phyloP scores from a whole-genome alignment of 768 basidiomycete genomes.

The Leccinum incarnatum region DNA sequence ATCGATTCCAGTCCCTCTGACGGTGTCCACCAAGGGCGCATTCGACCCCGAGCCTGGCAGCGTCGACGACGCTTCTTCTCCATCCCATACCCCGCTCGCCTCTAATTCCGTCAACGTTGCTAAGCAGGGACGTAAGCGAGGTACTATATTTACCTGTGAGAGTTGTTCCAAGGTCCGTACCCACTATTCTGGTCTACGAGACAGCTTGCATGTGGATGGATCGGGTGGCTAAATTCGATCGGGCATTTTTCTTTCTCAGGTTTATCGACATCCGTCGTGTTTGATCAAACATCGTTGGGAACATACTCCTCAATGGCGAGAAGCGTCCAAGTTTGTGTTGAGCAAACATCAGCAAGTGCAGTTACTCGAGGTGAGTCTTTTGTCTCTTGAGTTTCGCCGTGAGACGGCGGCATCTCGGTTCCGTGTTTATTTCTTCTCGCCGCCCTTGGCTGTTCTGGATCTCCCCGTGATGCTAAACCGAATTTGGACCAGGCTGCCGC shows the following conservation, averaged over 20 bases:
- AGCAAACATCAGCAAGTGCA: conserved; percentile 98
- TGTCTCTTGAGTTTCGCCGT: not conserved
- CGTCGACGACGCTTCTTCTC: conserved; percentile 17
- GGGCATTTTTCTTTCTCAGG: conserved; percentile 38
- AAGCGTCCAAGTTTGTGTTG: conserved; percentile 84
- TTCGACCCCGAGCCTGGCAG: conserved; percentile 8
- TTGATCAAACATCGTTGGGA: conserved; percentile 99
- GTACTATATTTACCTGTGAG: conserved; percentile 87
- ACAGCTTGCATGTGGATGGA: conserved; percentile 3
- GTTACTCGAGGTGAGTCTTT: conserved; percentile 69
- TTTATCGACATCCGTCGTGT: conserved; percentile 91
- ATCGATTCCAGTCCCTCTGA: conserved; percentile 8
- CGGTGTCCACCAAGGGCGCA: not conserved
- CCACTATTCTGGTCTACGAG: conserved; percentile 1
- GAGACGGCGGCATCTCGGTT: not conserved
- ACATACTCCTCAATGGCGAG: conserved; percentile 94
- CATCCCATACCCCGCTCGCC: conserved; percentile 2
- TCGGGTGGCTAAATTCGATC: conserved; percentile 4
- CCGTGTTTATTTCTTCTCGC: not conserved
- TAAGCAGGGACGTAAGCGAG: conserved; percentile 68
- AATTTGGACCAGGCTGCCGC: conserved; percentile 70
- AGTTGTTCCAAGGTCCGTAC: conserved; percentile 81
- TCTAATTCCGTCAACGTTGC: conserved; percentile 16
- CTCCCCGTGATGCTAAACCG: conserved; percentile 5
- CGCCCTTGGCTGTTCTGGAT: not conserved